These are phyloP conservation scores for Oidium heveae DNA, from an alignment of 2,329 filamentous ascomycete species.

Conservation along the genomic window DNA sequence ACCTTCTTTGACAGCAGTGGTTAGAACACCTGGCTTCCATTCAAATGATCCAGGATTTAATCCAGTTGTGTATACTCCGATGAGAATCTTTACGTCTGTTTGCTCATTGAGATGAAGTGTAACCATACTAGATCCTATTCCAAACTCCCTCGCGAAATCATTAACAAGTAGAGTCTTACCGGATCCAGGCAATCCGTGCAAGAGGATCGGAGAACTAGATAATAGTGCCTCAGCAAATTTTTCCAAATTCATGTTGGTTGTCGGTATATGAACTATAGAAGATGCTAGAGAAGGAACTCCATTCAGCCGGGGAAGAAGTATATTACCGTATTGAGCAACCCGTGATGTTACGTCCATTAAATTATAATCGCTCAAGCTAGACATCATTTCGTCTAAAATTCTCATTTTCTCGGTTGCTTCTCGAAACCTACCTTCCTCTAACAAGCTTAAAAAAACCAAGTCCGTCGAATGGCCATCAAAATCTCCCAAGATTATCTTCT, in stretches of 20 bases:
- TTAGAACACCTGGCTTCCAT: constrained; percentile 82
- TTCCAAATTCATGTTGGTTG: constrained; percentile 47
- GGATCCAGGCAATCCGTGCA: constrained; percentile 61
- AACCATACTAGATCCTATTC: constrained; percentile 60
- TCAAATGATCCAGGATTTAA: constrained; percentile 68
- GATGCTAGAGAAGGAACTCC: constrained; percentile 22
- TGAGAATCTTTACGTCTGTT: constrained; percentile 86
- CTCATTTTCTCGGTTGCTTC: constrained; percentile 4
- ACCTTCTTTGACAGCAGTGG: constrained; percentile 79
- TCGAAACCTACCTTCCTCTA: constrained; percentile 21
- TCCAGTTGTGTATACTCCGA: constrained; percentile 83
- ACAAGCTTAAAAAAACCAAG: constrained; percentile 43
- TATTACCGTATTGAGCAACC: constrained; percentile 37
- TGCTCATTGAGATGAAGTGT: constrained; percentile 95
- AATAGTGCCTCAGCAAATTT: constrained; percentile 43
- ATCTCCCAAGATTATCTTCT: constrained; percentile 35
- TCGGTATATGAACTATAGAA: constrained; percentile 41
- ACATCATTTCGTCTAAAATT: neutral
- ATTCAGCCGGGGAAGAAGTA: constrained; percentile 39
- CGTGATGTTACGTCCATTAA: constrained; percentile 27
- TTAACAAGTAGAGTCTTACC: constrained; percentile 78
- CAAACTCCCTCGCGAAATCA: constrained; percentile 56
- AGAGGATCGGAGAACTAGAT: constrained; percentile 42
- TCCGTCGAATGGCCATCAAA: constrained; percentile 60
- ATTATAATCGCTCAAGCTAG: constrained; percentile 1